Evolutionary conservation across 2,329 filamentous ascomycete genomes (phyloP).

Genomic region (Cladobotryum mycophilum): DNA sequence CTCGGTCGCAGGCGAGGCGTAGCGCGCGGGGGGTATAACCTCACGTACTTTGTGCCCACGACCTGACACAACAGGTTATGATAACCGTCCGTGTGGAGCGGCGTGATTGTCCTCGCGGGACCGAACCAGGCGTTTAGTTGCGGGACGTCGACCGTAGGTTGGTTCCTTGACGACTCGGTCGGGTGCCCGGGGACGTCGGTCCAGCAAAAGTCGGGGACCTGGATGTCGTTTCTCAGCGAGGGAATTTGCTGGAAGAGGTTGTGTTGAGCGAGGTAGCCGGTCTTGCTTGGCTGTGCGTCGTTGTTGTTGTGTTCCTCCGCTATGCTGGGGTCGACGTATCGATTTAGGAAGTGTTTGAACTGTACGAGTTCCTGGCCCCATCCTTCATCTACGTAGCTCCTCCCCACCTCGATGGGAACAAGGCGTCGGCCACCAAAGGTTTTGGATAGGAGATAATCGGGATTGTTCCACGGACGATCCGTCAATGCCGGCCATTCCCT

Average conservation of each 20-base stretch:
- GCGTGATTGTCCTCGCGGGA: slow-evolving; percentile 79
- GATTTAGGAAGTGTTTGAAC: slow-evolving; percentile 63
- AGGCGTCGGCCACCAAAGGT: slow-evolving; percentile 74
- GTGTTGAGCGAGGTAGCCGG: slow-evolving; percentile 87
- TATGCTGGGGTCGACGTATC: slow-evolving; percentile 43
- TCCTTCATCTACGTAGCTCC: slow-evolving; percentile 77
- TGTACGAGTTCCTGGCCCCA: slow-evolving; percentile 80
- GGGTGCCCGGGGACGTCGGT: slow-evolving; percentile 56
- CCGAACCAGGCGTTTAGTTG: slow-evolving; percentile 91
- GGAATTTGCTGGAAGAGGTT: slow-evolving; percentile 81
- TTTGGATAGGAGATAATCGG: slow-evolving; percentile 63
- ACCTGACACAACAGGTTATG: slow-evolving; percentile 89
- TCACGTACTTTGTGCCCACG: slow-evolving; percentile 85
- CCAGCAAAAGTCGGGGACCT: slow-evolving; percentile 80
- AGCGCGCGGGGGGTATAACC: slow-evolving; percentile 69
- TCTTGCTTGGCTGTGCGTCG: slow-evolving; percentile 19
- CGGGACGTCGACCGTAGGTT: slow-evolving; percentile 48
- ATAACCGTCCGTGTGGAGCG: slow-evolving; percentile 88
- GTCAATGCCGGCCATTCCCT: slow-evolving; percentile 69
- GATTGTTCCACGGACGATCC: slow-evolving; percentile 62
- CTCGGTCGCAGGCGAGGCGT: slow-evolving; percentile 54
- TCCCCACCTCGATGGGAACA: slow-evolving; percentile 79
- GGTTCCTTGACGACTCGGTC: slow-evolving; percentile 27
- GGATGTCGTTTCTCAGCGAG: slow-evolving; percentile 65
- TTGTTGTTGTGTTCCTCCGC: slow-evolving; percentile 12